Conservation (phyloP, 495 filamentous ascomycete species). For the Alectoria sarmentosa region DNA sequence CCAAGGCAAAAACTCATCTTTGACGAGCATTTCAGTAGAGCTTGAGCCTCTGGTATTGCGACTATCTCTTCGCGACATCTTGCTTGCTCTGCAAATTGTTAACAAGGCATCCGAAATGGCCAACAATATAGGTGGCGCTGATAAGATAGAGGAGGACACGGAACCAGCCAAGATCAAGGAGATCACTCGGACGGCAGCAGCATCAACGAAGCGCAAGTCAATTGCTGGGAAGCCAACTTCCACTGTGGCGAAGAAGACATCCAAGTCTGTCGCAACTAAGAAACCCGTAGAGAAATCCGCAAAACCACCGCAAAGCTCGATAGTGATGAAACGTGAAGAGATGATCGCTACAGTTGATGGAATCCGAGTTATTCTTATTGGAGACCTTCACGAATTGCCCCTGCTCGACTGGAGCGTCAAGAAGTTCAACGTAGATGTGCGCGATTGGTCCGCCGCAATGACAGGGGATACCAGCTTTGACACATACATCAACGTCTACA, state of each 20-base stretch:
- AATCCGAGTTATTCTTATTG: conserved; percentile 88
- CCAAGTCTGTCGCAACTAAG: conserved; percentile 36
- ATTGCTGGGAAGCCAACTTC: conserved; percentile 56
- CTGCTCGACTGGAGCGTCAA: conserved; percentile 92
- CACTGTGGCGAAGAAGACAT: conserved; percentile 44
- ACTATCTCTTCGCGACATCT: conserved; percentile 86
- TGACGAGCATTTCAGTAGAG: conserved; percentile 77
- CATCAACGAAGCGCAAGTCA: conserved; percentile 52
- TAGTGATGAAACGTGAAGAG: conserved; percentile 70
- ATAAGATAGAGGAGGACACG: conserved; percentile 41
- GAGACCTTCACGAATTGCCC: conserved; percentile 89
- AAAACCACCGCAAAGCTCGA: conserved; percentile 37
- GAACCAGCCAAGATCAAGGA: conserved; percentile 61
- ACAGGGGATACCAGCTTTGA: conserved; percentile 84
- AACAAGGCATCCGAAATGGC: conserved; percentile 89
- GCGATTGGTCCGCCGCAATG: conserved; percentile 85
- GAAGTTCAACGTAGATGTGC: conserved; percentile 72
- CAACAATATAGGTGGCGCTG: conserved; percentile 34
- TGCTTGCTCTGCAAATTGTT: conserved; percentile 88
- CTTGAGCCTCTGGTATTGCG: conserved; percentile 90
- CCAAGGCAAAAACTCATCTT: conserved; percentile 55
- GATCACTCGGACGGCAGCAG: conserved; percentile 43
- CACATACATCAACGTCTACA: conserved; percentile 93
- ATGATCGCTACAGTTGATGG: conserved; percentile 77
- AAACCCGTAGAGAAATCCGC: conserved; percentile 27